A percentile compares a stretch with the other conserved stretches of the same genome.
These are phyloP conservation scores for Tuber brumale DNA, from an alignment of 495 filamentous ascomycete species.

Conservation along the genomic window DNA sequence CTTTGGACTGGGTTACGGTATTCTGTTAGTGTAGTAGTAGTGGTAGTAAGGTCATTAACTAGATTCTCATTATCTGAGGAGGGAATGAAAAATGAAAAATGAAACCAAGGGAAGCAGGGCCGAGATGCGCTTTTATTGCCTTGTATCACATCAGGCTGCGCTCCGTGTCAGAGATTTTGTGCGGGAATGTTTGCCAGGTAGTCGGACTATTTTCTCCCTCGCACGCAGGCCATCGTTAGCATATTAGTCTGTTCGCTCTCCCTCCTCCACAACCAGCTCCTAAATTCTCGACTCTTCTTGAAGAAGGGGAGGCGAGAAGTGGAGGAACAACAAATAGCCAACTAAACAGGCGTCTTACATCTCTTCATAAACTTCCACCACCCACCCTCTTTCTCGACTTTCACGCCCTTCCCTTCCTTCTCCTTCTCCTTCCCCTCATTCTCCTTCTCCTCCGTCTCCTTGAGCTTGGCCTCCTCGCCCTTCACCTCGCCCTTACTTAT, in stretches of 20 bases:
- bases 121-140: background rate
- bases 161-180: background rate
- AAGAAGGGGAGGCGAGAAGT: background rate
- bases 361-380: slow-evolving; percentile 19
- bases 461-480: slow-evolving; percentile 34
- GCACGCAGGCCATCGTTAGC: background rate
- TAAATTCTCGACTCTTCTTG: background rate
- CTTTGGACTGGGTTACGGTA: background rate
- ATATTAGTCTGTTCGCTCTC: background rate
- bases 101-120: background rate
- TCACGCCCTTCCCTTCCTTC: slow-evolving; percentile 16
- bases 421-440: slow-evolving; percentile 14
- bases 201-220: background rate
- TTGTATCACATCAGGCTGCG: background rate
- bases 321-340: background rate
- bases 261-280: background rate
- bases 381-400: slow-evolving; percentile 5
- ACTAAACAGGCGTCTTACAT: slow-evolving; percentile 12
- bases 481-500: slow-evolving; percentile 18
- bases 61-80: background rate
- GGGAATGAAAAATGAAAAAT: background rate
- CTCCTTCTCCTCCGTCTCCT: slow-evolving; percentile 13
- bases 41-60: background rate
- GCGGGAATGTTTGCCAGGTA: background rate
- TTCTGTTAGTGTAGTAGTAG: background rate